phyloP scores from a whole-genome alignment of 1,284 basidiomycete species.

The Ganoderma boninense region DNA sequence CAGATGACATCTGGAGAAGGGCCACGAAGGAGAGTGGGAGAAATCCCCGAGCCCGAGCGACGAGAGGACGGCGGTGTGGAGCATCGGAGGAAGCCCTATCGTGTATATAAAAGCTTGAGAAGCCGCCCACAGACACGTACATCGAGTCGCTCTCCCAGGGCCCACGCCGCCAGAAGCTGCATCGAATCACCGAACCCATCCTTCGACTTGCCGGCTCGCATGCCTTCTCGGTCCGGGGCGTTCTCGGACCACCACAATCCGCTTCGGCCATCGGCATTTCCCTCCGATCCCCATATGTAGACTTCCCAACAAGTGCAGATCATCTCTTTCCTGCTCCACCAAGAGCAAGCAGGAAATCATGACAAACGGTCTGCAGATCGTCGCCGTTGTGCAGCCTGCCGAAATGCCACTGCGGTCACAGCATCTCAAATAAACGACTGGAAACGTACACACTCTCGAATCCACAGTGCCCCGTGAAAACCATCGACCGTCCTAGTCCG shows the following conservation, averaged over 20 bases:
- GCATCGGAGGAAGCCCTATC: background rate
- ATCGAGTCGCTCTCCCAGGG: background rate
- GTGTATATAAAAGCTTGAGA: background rate
- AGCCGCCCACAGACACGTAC: background rate
- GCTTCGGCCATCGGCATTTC: conserved; percentile 6
- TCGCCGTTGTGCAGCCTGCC: background rate
- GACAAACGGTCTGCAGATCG: background rate
- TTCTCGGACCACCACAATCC: background rate
- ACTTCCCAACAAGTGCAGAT: background rate
- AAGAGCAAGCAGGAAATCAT: background rate
- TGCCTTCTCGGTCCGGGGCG: background rate
- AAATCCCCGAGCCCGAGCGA: background rate
- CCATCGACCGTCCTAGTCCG: conserved; percentile 29
- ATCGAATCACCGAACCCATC: background rate
- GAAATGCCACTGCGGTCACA: background rate
- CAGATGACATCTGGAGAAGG: background rate
- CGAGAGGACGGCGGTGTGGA: background rate
- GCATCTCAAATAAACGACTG: background rate
- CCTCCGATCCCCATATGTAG: background rate
- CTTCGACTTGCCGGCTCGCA: no score
- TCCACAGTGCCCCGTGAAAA: background rate
- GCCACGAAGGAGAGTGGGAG: background rate
- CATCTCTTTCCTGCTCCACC: background rate
- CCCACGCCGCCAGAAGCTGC: background rate
- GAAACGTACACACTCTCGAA: background rate